Base-by-base conservation (phyloP, 192 early-diverging fungal genomes). In the Coemansia aciculifera region DNA sequence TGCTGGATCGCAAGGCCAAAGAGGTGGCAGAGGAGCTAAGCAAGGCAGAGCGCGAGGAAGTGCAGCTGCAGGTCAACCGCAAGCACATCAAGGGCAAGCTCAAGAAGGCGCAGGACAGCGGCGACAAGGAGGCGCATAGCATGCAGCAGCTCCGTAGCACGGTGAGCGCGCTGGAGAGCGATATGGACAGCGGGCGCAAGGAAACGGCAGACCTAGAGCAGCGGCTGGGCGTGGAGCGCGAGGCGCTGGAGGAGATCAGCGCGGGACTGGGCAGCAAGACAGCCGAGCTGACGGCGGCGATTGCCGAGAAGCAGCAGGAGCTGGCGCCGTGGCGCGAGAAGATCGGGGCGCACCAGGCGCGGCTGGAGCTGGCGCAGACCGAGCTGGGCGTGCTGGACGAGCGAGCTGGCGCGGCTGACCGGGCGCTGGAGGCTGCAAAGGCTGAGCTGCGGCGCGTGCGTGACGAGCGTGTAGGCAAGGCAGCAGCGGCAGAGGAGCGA, bases 231-330 rank as follows among this genome's bases (percentile, higher is more conserved):
- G 72, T 13, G 13, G 94, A 95, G 63, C 90, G 94, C 46, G 75
- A 72, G 11, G 76, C 77, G 54, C 77, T 99, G 46, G 92, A 94
- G 54, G 84, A 89, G 31, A 95, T 99, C 62, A 85, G 85, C 38
- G 85, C 90, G 69, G 85, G 89, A 42, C 79, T 98, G 56, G 87
- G 88, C 83, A 93, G 91, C 40, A 98, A 98, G 74, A 97, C 98
- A 0, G 88, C 93, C 37, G 85, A 62, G n/a, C 90, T 92, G 68
- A 88, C 93, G 44, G 73, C 81, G 29, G 75, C 93, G 46, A 95
- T 99, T 21, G 93, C 94, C 69, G 83, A 90, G 56, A 87, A 93
- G 66, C 93, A 99, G 74, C 86, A 86, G 27, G 88, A 93, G 64
- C 78, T 98, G 19, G 89, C 88, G 5, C 98, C 96, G 1, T 95